These are phyloP conservation scores for Russula virescens DNA, from an alignment of 768 basidiomycete genomes.

Conservation along the genomic window DNA sequence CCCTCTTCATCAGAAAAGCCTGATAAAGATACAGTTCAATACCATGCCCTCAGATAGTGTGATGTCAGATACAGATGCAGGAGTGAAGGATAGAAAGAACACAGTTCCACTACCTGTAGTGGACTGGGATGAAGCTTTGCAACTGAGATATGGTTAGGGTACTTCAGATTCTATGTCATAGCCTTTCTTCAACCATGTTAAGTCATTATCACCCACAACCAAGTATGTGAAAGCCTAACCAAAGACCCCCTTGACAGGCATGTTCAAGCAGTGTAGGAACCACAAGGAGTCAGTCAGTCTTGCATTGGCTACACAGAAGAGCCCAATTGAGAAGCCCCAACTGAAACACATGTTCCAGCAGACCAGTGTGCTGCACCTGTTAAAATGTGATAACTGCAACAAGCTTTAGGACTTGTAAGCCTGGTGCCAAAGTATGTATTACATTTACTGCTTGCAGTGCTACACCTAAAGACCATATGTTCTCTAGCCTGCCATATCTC, in stretches of 20 bases:
- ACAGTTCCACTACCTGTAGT: constrained; percentile 7
- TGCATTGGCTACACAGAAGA: constrained; percentile 25
- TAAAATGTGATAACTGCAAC: constrained; percentile 93
- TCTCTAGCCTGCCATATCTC: constrained; percentile 21
- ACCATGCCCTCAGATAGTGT: constrained; percentile 33
- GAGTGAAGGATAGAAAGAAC: background rate
- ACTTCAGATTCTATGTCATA: constrained; percentile 18
- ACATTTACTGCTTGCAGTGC: background rate
- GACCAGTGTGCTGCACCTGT: constrained; percentile 79
- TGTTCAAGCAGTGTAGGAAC: constrained; percentile 53
- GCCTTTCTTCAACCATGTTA: constrained; percentile 20
- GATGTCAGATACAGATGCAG: constrained; percentile 26
- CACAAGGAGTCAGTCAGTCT: constrained; percentile 60
- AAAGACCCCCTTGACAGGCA: constrained; percentile 36
- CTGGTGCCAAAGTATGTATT: constrained; percentile 73
- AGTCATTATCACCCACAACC: constrained; percentile 17
- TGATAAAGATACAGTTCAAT: constrained; percentile 71
- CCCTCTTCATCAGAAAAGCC: constrained; percentile 41
- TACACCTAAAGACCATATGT: background rate
- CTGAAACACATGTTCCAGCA: constrained; percentile 85
- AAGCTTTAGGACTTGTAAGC: constrained; percentile 99
- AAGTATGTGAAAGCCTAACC: constrained; percentile 36
- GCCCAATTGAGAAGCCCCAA: constrained; percentile 26
- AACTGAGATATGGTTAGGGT: background rate
- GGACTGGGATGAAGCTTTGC: constrained; percentile 5